Conservation (phyloP, 768 basidiomycete genomes). For the Collybia sp. region DNA sequence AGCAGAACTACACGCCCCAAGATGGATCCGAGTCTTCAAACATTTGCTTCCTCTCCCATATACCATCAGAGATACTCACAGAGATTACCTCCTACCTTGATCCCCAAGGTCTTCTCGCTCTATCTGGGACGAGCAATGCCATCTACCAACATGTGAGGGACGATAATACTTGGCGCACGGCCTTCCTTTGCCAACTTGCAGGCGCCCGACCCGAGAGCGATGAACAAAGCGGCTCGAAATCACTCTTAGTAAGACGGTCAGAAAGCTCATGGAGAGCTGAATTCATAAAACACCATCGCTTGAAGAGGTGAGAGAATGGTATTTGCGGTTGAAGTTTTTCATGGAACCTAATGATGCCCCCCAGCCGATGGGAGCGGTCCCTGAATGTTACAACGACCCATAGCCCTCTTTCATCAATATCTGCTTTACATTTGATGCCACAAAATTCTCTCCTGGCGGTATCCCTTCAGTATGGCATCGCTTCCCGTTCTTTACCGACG, state of each 20-base stretch:
- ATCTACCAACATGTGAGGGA: constrained; percentile 66
- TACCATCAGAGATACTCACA: constrained; percentile 71
- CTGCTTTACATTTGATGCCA: constrained; percentile 57
- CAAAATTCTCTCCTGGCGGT: constrained; percentile 51
- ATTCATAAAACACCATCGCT: constrained; percentile 51
- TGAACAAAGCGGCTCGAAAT: constrained; percentile 35
- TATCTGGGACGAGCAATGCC: constrained; percentile 46
- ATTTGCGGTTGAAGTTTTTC: background rate
- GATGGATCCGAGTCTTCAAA: constrained; percentile 41
- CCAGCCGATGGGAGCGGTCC: constrained; percentile 69
- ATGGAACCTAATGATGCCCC: background rate
- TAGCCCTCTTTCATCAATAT: constrained; percentile 58
- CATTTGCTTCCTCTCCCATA: constrained; percentile 36
- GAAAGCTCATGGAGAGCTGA: constrained; percentile 68
- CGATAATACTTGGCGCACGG: constrained; percentile 77
- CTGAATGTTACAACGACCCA: constrained; percentile 58
- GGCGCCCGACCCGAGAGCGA: constrained; percentile 63
- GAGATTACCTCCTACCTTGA: constrained; percentile 72
- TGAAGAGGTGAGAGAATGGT: constrained; percentile 40
- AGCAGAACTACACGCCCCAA: constrained; percentile 27
- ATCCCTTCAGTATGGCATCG: constrained; percentile 64
- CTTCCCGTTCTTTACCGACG: constrained; percentile 68
- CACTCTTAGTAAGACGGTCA: constrained; percentile 51
- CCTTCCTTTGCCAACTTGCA: constrained; percentile 65
- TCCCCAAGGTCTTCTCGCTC: constrained; percentile 54